phyloP scores from a whole-genome alignment of 208 protist genomes.

The Wallacemonas collosoma region DNA sequence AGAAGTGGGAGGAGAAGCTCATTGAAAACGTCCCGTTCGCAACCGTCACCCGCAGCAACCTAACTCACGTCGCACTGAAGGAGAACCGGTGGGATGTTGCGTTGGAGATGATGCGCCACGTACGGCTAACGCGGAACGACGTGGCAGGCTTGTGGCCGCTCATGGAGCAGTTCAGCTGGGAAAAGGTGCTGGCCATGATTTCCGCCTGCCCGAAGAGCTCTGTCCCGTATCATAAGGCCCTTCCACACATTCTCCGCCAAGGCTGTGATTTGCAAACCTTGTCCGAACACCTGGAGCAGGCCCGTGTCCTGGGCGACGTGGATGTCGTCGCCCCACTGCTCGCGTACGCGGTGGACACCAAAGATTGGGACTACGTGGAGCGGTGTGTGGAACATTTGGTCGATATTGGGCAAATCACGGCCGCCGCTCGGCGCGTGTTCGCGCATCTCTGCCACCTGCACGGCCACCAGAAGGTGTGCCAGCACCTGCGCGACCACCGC shows the following conservation, averaged over 20 bases:
- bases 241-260: slow-evolving; percentile 72
- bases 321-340: slow-evolving; percentile 88
- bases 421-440: slow-evolving; percentile 67
- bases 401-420: slow-evolving; percentile 83
- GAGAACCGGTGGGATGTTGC: slow-evolving; percentile 78
- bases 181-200: slow-evolving; percentile 80
- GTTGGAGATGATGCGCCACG: slow-evolving; percentile 73
- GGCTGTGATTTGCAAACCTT: slow-evolving; percentile 81
- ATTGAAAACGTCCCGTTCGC: slow-evolving; percentile 82
- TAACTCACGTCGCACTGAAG: slow-evolving; percentile 69
- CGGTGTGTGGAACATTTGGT: slow-evolving; percentile 81
- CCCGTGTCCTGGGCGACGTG: slow-evolving; percentile 78
- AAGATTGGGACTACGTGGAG: slow-evolving; percentile 81
- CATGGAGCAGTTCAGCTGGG: slow-evolving; percentile 75
- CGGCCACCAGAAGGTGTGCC: slow-evolving; percentile 58
- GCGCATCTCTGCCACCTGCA: slow-evolving; percentile 76
- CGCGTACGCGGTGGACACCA: slow-evolving; percentile 62
- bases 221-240: slow-evolving; percentile 69
- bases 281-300: slow-evolving; percentile 87
- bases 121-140: slow-evolving; percentile 63
- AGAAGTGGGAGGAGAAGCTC: slow-evolving; percentile 70
- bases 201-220: slow-evolving; percentile 85
- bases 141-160: slow-evolving; percentile 73
- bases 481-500: slow-evolving; percentile 54
- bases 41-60: slow-evolving; percentile 80